Evolutionary conservation across 495 filamentous ascomycete species (phyloP).

Genomic region (Neurospora cerealis): DNA sequence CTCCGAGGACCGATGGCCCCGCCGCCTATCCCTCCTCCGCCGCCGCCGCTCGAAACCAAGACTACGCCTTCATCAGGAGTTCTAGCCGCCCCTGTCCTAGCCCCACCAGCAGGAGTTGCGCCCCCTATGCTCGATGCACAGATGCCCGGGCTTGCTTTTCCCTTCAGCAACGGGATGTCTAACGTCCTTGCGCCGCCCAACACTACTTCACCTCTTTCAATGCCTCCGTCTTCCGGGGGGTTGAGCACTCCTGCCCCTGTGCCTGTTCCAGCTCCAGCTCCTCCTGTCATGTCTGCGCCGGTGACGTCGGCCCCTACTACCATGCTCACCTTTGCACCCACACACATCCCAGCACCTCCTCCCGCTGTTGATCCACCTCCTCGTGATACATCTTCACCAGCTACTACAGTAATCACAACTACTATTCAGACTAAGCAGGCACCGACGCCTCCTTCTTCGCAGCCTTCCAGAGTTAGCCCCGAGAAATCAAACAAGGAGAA

Average conservation of each 20-base stretch:
- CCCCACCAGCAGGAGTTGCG: constrained; percentile 15
- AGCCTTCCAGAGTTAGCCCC: neutral
- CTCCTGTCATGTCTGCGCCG: constrained; percentile 2
- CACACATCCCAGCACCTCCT: neutral
- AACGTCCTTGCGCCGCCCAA: constrained; percentile 36
- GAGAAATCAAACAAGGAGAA: neutral
- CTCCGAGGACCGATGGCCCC: constrained; percentile 8
- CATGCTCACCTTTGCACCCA: neutral
- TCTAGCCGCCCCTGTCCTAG: constrained; percentile 32
- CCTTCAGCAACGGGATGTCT: constrained; percentile 13
- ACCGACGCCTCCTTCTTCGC: constrained; percentile 3
- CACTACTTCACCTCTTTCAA: constrained; percentile 30
- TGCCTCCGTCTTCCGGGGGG: constrained; percentile 4
- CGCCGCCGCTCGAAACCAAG: constrained; percentile 22
- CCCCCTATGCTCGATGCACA: constrained; percentile 13
- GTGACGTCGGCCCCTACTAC: neutral
- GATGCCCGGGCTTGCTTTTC: constrained; percentile 15
- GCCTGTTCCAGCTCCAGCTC: neutral
- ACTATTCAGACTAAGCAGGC: neutral
- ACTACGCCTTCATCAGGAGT: constrained; percentile 23
- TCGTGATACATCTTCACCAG: constrained; percentile 1
- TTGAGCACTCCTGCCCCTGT: neutral
- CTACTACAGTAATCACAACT: constrained; percentile 3
- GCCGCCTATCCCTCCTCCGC: constrained; percentile 16
- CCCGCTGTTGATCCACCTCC: neutral